A percentile compares a stretch with the other conserved stretches of the same genome.
phyloP scores from a whole-genome alignment of 2,329 filamentous ascomycete genomes.

The Colletotrichum nymphaeae region DNA sequence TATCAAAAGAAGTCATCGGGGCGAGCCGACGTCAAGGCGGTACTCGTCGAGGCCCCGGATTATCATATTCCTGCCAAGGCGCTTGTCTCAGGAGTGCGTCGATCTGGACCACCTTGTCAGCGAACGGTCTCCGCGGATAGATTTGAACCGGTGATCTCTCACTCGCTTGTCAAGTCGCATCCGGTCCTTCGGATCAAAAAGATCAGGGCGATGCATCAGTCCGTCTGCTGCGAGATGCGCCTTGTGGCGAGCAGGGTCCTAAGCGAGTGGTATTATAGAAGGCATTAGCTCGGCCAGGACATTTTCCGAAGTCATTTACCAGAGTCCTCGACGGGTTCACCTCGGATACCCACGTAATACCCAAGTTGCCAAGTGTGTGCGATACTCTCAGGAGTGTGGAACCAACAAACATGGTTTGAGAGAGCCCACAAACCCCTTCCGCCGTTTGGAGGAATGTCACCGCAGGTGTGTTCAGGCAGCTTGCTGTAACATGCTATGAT shows the following conservation, averaged over 20 bases:
- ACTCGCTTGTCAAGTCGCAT: neutral
- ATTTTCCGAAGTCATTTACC: too few relatives aligned
- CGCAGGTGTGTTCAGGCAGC: neutral
- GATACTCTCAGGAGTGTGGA: neutral
- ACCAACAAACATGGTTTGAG: neutral
- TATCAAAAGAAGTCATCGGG: neutral
- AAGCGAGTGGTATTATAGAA: too few relatives aligned
- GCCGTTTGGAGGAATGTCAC: neutral
- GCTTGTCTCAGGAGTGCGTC: conserved; percentile 10
- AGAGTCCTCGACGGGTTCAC: neutral
- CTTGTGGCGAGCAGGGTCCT: neutral
- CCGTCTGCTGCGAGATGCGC: neutral
- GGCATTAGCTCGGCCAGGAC: too few relatives aligned
- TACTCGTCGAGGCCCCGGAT: neutral
- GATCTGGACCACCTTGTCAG: conserved; percentile 16
- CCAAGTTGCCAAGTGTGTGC: neutral
- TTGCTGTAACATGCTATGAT: neutral
- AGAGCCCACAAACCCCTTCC: neutral
- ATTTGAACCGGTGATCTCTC: neutral
- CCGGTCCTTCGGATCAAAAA: neutral
- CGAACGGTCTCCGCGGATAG: conserved; percentile 3
- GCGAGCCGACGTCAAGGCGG: neutral
- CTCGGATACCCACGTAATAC: neutral
- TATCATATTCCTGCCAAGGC: conserved; percentile 16
- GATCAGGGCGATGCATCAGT: neutral